Percentiles rank a stretch among this genome's conserved stretches.
Conservation (phyloP, 148 eudicot species). For the Vaccinium macrocarpon region DNA sequence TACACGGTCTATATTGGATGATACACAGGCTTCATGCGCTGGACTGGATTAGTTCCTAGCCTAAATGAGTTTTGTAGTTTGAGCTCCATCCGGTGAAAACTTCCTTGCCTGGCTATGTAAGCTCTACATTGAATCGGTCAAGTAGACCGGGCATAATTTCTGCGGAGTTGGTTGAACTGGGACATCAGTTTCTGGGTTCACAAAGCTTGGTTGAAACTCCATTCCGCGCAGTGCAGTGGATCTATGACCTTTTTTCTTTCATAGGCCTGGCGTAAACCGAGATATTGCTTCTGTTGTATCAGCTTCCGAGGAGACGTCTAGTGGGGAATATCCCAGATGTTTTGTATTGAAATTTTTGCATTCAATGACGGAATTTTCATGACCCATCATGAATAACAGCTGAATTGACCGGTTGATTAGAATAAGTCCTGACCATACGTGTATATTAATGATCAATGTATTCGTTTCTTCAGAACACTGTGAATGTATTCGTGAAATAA, state of each 20-base stretch:
- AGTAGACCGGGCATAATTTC: background rate
- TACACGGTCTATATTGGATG: background rate
- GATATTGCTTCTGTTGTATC: background rate
- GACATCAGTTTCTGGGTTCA: background rate
- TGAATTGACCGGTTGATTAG: background rate
- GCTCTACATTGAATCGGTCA: background rate
- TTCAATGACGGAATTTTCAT: background rate
- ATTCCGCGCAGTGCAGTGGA: background rate
- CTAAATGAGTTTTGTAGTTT: background rate
- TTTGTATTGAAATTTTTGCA: background rate
- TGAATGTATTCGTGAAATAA: too few species aligned
- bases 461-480: background rate
- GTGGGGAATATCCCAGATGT: background rate
- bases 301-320: background rate
- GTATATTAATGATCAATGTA: background rate
- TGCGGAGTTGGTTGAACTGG: background rate
- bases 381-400: background rate
- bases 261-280: background rate
- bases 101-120: background rate
- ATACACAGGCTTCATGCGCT: background rate
- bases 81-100: background rate
- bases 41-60: background rate
- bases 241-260: slow-evolving; percentile 10
- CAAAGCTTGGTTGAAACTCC: background rate
- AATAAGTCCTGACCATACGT: background rate